Evolutionary conservation across 2,329 filamentous ascomycete genomes (phyloP).

Genomic region (Cucurbitaria berberidis): DNA sequence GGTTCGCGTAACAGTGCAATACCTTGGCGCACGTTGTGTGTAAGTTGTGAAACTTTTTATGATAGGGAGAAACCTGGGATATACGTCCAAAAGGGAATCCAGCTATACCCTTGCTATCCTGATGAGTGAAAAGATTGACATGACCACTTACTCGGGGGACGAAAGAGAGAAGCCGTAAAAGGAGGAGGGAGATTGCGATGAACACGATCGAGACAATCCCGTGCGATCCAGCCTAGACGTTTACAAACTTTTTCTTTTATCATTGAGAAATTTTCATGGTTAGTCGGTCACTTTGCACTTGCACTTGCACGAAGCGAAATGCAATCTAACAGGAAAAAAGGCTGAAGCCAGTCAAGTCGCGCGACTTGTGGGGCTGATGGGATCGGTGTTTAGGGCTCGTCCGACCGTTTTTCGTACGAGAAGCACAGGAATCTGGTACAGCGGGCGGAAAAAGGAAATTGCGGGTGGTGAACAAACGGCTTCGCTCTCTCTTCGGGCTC

Average conservation of each 20-base stretch:
- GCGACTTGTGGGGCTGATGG: background rate
- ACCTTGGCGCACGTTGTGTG: no score
- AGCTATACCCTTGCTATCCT: background rate
- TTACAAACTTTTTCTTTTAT: constrained; percentile 2
- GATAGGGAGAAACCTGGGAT: background rate
- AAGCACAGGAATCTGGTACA: constrained; percentile 2
- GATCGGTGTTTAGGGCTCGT: constrained; percentile 5
- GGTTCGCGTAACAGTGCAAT: background rate
- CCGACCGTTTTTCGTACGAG: constrained; percentile 15
- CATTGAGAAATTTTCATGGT: no score
- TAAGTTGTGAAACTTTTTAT: no score
- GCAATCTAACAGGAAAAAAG: background rate
- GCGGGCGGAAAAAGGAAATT: constrained; percentile 23
- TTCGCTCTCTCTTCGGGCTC: background rate
- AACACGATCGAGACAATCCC: background rate
- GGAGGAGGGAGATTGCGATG: background rate
- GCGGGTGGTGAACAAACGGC: background rate
- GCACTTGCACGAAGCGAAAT: constrained; percentile 3
- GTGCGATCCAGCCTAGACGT: background rate
- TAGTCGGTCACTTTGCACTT: no score
- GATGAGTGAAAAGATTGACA: background rate
- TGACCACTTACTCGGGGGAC: background rate
- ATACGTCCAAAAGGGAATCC: background rate
- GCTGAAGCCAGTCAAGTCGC: background rate
- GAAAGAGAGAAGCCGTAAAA: background rate